Conservation (phyloP, 148 eudicot species). For the Rhododendron kiyosumense region DNA sequence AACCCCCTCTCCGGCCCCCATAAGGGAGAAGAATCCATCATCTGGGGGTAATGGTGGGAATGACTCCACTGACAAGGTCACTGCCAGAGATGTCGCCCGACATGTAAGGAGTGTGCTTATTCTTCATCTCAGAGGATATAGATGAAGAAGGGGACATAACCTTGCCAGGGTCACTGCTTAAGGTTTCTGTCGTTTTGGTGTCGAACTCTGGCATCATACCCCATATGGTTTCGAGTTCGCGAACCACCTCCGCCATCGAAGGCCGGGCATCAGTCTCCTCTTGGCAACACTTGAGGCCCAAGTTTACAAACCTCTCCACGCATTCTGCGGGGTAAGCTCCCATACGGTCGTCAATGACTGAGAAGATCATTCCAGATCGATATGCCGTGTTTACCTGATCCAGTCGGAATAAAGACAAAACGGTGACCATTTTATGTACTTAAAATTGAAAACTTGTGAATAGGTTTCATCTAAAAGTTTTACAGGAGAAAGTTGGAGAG, state of each 20-base stretch:
- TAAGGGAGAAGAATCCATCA: slow-evolving; percentile 14
- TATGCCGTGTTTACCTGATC: slow-evolving; percentile 50
- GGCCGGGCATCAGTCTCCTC: slow-evolving; percentile 47
- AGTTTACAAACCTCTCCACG: slow-evolving; percentile 42
- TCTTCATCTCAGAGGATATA: slow-evolving; percentile 20
- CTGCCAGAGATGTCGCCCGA: slow-evolving; percentile 48
- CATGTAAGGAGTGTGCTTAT: slow-evolving; percentile 24
- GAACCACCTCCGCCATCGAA: slow-evolving; percentile 49
- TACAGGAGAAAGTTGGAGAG: background rate
- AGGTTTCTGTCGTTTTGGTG: slow-evolving; percentile 18
- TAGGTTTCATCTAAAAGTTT: background rate
- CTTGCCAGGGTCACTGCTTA: slow-evolving; percentile 13
- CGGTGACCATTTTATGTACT: background rate
- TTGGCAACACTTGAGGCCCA: slow-evolving; percentile 47
- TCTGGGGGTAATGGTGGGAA: slow-evolving; percentile 42
- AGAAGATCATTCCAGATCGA: slow-evolving; percentile 46
- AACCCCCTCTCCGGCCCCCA: background rate
- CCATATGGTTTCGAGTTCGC: slow-evolving; percentile 49
- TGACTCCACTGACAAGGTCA: slow-evolving; percentile 49
- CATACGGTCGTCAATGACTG: slow-evolving; percentile 52
- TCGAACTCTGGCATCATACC: slow-evolving; percentile 42
- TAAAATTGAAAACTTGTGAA: background rate
- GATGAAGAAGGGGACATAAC: slow-evolving; percentile 18
- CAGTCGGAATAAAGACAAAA: background rate
- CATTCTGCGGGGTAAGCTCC: slow-evolving; percentile 65